phyloP scores from a whole-genome alignment of 306 rosid genomes.

The Cicer arietinum region DNA sequence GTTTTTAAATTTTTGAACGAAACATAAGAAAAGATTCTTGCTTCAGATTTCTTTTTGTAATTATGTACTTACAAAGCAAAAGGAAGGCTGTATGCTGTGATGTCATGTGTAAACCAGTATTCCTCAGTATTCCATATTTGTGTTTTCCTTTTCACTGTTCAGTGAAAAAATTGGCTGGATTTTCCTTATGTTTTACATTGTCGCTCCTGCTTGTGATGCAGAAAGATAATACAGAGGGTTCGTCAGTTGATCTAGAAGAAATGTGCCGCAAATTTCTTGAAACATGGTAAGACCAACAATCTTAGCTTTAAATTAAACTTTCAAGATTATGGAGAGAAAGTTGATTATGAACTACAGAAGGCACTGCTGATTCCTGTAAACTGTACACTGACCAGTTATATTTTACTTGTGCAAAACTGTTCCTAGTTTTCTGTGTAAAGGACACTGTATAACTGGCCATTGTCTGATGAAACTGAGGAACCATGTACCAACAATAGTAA shows the following conservation, averaged over 20 bases:
- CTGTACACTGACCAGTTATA: background rate
- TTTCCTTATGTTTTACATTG: conserved; percentile 27
- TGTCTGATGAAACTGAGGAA: conserved; percentile 9
- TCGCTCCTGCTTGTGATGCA: conserved; percentile 43
- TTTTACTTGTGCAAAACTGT: conserved; percentile 8
- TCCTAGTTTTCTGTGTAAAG: background rate
- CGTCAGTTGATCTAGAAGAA: conserved; percentile 53
- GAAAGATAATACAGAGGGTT: conserved; percentile 48
- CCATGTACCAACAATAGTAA: conserved; percentile 13
- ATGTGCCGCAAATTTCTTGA: conserved; percentile 61
- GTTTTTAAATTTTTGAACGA: background rate
- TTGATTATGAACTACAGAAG: background rate
- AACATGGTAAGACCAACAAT: conserved; percentile 53
- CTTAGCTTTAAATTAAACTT: background rate
- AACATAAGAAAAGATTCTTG: conserved; percentile 7
- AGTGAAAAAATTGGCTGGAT: background rate
- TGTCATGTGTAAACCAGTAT: background rate
- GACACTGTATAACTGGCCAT: background rate
- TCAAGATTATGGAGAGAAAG: conserved; percentile 5
- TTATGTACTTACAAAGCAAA: background rate
- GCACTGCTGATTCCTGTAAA: background rate
- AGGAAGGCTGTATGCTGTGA: background rate
- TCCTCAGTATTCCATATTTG: background rate
- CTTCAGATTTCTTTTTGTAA: conserved; percentile 12
- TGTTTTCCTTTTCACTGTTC: background rate